phyloP scores from a whole-genome alignment of 2,329 filamentous ascomycete species.

The Fusarium siculi region DNA sequence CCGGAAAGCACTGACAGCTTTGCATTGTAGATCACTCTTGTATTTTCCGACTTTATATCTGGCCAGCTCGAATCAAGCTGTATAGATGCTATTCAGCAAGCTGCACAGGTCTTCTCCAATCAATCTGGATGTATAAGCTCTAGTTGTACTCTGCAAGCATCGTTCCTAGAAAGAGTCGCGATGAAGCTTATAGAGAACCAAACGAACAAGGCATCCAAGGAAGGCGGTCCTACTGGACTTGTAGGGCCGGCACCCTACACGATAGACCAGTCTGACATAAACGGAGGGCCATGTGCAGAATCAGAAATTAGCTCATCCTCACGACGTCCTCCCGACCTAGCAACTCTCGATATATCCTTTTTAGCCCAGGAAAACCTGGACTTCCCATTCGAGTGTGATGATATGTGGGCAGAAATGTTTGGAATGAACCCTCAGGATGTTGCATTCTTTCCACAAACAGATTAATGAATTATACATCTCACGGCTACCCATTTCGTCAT shows the following conservation, averaged over 20 bases:
- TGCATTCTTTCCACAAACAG: neutral
- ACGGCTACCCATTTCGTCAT: rapidly evolving
- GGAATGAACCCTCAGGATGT: neutral
- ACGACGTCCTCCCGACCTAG: neutral
- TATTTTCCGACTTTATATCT: neutral
- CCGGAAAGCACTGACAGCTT: rapidly evolving
- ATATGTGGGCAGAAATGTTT: neutral
- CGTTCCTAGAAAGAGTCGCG: neutral
- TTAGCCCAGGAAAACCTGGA: neutral
- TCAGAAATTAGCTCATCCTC: neutral
- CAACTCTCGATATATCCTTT: neutral
- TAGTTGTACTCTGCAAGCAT: neutral
- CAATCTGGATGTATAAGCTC: neutral
- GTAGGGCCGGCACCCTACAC: rapidly evolving
- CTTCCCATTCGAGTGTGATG: neutral
- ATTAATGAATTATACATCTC: neutral
- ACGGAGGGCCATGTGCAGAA: rapidly evolving
- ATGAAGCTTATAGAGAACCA: neutral
- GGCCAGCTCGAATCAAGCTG: neutral
- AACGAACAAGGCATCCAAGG: neutral
- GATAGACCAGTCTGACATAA: no score
- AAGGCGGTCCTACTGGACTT: rapidly evolving
- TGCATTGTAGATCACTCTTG: neutral
- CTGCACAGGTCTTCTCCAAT: neutral
- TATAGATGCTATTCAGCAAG: neutral